These are phyloP conservation scores for Phascolomyces articulosus DNA, from an alignment of 371 early-diverging fungal genomes.

Conservation along the genomic window DNA sequence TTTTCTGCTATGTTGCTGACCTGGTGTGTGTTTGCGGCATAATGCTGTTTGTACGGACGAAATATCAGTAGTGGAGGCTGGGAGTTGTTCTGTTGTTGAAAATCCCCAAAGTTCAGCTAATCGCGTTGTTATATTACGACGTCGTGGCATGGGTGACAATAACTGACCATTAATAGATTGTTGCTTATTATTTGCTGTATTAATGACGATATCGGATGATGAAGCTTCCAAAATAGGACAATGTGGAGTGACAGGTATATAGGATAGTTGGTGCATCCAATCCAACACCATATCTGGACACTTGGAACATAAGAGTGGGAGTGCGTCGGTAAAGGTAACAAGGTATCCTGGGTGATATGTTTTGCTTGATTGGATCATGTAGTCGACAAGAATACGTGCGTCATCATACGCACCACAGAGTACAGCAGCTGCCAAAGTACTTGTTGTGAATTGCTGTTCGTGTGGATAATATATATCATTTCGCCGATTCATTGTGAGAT, in stretches of 20 bases:
- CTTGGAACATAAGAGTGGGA: conserved; percentile 1
- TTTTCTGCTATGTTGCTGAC: background rate
- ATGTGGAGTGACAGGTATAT: background rate
- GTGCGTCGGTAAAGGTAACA: background rate
- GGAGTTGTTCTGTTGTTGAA: conserved; percentile 3
- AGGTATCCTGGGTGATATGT: conserved; percentile 8
- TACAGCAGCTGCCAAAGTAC: conserved; percentile 4
- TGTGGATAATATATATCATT: too few species aligned
- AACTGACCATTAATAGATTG: too few species aligned
- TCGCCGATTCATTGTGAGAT: too few species aligned
- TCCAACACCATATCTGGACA: conserved; percentile 9
- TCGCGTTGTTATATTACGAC: background rate
- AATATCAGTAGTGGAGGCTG: background rate
- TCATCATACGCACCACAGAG: background rate
- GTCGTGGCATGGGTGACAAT: background rate
- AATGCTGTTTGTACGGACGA: background rate
- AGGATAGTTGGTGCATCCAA: conserved; percentile 14
- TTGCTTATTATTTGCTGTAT: too few species aligned
- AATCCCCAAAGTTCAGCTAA: conserved; percentile 6
- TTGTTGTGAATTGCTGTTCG: too few species aligned
- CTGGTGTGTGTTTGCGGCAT: background rate
- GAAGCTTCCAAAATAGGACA: conserved; percentile 1
- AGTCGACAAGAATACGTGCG: background rate
- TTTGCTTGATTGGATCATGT: conserved; percentile 2
- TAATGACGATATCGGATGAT: background rate